Base-by-base conservation (phyloP, 2,329 filamentous ascomycete genomes). In the Phyllosticta citribraziliensis region DNA sequence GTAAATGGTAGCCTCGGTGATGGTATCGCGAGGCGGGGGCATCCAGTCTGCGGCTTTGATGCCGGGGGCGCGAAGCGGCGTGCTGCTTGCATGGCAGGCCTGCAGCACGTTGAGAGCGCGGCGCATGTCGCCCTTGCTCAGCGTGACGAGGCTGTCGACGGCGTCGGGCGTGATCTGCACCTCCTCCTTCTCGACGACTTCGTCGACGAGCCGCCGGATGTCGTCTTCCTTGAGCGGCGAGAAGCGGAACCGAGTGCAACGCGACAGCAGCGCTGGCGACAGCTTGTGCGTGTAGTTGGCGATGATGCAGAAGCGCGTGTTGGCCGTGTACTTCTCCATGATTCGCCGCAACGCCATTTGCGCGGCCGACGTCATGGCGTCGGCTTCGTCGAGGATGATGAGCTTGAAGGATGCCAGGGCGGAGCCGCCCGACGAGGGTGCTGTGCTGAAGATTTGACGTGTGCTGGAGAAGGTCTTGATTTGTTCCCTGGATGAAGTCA, bases 391-490 rank as follows among this genome's bases (percentile, higher is more conserved):
- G 4, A 99, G 84, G 60, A 99, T 90, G 71, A 99, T 97, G 67
- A 99, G 85, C 79, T 99, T 99, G 80, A 88, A 99, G 3, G 84
- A 84, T 0, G 89, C 90, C 25, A 93, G 76, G 5, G 78, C 75
- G 12, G 74, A 73, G 12, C 82, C 76, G 52, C 74, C 70, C 5
- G 80, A 70, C 35, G 76, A 76, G 1, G 82, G 77, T 8, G 80
- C 79, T 52, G 82, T 79, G n/a, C 83, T 84, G 78, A 99, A 99
- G 69, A 99, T 99, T 72, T 99, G 94, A 75, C 96, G 97, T 8
- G 94, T 99, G 67, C 89, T 95, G 51, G 91, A 93, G 77, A 99
- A 99, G 0, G 94, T 99, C 82, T 97, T 99, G 83, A 99, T 99
- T 76, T 99, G 94, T 78, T 99, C 94, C 66, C 74, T 69, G 58